phyloP scores from a whole-genome alignment of 805 yeast species.

The Candida morakotiae region DNA sequence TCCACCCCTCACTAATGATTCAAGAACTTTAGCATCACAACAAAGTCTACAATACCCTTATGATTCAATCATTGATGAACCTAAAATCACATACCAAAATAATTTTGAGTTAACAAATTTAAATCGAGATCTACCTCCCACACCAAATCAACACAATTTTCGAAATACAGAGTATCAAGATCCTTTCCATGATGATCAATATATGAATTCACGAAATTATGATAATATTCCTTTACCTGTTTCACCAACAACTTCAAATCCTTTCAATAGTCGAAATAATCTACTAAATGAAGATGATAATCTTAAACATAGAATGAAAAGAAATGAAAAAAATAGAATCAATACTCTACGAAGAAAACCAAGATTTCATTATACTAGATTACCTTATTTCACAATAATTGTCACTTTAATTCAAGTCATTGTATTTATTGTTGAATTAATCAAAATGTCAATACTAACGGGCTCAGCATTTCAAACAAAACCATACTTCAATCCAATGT shows the following conservation, averaged over 20 bases:
- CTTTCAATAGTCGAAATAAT: conserved; percentile 5
- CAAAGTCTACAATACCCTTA: conserved; percentile 7
- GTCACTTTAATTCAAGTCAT: conserved; percentile 45
- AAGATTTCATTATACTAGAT: conserved; percentile 31
- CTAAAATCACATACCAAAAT: neutral
- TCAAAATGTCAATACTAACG: conserved; percentile 52
- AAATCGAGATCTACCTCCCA: conserved; percentile 8
- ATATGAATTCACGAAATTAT: conserved; percentile 2
- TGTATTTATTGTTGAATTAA: conserved; percentile 62
- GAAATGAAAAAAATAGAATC: conserved; percentile 22
- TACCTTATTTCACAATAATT: conserved; percentile 39
- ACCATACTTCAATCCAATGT: conserved; percentile 75
- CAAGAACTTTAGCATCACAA: conserved; percentile 6
- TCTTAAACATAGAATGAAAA: conserved; percentile 10
- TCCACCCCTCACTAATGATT: neutral
- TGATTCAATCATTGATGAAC: conserved; percentile 1
- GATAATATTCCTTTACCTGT: conserved; percentile 7
- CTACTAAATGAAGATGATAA: conserved; percentile 11
- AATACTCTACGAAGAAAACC: conserved; percentile 23
- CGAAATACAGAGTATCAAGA: neutral
- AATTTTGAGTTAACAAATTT: conserved; percentile 11
- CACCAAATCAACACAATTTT: conserved; percentile 1
- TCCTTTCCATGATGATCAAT: conserved; percentile 4
- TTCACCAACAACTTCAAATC: conserved; percentile 6
- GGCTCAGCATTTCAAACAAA: conserved; percentile 64